phyloP scores from a whole-genome alignment of 2,329 filamentous ascomycete genomes.

The Botryosphaeria dothidea region DNA sequence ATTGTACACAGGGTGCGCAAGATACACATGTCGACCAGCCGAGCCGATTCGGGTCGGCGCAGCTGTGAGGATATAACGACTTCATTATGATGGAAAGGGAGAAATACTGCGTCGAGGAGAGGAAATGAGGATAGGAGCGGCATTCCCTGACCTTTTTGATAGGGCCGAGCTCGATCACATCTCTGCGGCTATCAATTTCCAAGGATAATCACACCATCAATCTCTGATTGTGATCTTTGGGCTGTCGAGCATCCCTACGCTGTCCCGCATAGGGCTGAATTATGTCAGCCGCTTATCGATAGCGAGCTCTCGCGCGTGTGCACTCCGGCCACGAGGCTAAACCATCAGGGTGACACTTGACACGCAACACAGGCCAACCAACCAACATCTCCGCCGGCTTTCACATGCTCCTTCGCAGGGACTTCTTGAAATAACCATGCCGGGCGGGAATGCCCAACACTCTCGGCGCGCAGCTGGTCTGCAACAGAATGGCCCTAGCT shows the following conservation, averaged over 20 bases:
- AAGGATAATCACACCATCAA: background rate
- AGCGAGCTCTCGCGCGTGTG: background rate
- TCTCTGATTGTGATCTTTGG: background rate
- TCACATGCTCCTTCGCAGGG: background rate
- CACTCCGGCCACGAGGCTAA: background rate
- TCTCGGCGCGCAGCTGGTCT: constrained; percentile 14
- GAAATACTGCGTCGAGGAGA: background rate
- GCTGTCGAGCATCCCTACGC: background rate
- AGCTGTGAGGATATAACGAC: background rate
- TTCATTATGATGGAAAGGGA: background rate
- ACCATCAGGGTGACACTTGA: constrained; percentile 12
- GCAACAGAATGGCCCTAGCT: constrained; percentile 12
- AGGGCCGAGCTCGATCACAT: background rate
- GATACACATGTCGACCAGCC: background rate
- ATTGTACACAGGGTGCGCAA: background rate
- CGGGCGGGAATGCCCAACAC: constrained; percentile 8
- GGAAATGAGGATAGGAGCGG: background rate
- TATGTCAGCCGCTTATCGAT: constrained; percentile 2
- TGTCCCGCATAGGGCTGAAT: constrained; percentile 3
- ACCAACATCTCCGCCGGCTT: background rate
- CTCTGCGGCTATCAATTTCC: background rate
- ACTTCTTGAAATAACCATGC: constrained; percentile 4
- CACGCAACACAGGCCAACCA: background rate
- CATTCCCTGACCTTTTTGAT: background rate
- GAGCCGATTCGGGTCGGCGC: background rate